phyloP scores from a whole-genome alignment of 2,329 filamentous ascomycete species.

The Aspergillus viridinutans region DNA sequence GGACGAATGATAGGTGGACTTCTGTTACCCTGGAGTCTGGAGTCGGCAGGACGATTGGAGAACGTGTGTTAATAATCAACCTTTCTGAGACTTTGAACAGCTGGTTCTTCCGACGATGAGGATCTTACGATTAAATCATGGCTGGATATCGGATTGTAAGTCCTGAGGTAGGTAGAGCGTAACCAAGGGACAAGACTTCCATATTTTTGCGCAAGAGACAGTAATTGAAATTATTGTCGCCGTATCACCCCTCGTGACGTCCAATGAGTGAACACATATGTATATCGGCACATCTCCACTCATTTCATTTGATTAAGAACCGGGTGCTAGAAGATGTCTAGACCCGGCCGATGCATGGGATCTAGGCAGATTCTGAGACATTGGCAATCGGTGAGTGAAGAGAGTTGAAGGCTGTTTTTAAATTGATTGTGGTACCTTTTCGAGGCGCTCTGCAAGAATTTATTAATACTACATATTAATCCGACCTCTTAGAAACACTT shows the following conservation, averaged over 20 bases:
- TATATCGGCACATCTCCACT: not conserved
- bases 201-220: not conserved
- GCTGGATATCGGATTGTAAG: not conserved
- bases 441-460: not conserved
- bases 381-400: not conserved
- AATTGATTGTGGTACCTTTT: not conserved
- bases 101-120: not conserved
- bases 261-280: not conserved
- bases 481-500: not conserved
- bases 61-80: not conserved
- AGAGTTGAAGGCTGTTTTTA: too few relatives aligned
- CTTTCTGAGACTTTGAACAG: not conserved
- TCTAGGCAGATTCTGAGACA: not conserved
- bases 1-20: too few relatives aligned
- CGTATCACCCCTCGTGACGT: not conserved
- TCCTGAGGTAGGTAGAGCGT: not conserved
- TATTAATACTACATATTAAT: not conserved
- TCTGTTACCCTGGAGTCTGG: not conserved
- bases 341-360: not conserved
- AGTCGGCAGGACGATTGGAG: not conserved
- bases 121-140: not conserved
- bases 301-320: not conserved
- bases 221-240: not conserved
- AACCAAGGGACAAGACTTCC: not conserved
- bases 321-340: not conserved